Evolutionary conservation across 2,329 filamentous ascomycete species (phyloP).

Genomic region (Penicillium sp.): DNA sequence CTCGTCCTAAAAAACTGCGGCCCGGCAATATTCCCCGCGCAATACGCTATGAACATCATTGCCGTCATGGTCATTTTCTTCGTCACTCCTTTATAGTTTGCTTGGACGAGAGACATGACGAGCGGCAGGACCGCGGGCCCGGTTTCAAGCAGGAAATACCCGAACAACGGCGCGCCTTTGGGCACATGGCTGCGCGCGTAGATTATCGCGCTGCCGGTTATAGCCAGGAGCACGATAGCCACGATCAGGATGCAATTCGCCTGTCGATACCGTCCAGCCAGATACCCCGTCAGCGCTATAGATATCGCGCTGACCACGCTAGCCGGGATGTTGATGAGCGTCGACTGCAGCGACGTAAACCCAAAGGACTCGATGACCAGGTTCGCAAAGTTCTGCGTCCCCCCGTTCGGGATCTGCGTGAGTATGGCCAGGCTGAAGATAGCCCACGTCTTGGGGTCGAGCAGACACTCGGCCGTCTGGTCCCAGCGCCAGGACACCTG

Average conservation of each 20-base stretch:
- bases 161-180: constrained; percentile 55
- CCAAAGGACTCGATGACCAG: constrained; percentile 48
- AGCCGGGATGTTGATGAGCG: constrained; percentile 59
- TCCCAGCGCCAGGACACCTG: constrained; percentile 29
- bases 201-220: constrained; percentile 12
- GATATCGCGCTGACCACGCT: constrained; percentile 52
- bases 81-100: constrained; percentile 52
- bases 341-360: constrained; percentile 49
- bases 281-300: constrained; percentile 33
- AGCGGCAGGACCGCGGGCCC: constrained; percentile 50
- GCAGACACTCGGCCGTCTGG: constrained; percentile 45
- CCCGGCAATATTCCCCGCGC: constrained; percentile 53
- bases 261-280: constrained; percentile 5
- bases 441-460: constrained; percentile 58
- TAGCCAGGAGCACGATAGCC: background rate
- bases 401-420: constrained; percentile 55
- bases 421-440: constrained; percentile 52
- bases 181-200: constrained; percentile 10
- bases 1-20: constrained; percentile 51
- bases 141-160: constrained; percentile 53
- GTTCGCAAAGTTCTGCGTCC: constrained; percentile 51
- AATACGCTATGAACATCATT: constrained; percentile 51
- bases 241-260: constrained; percentile 7
- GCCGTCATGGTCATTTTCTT: constrained; percentile 54
- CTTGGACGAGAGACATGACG: constrained; percentile 35